Percentiles rank a stretch among this genome's conserved stretches.
Evolutionary conservation across 306 rosid genomes (phyloP).

Genomic region (Astragalus glycyphyllos): DNA sequence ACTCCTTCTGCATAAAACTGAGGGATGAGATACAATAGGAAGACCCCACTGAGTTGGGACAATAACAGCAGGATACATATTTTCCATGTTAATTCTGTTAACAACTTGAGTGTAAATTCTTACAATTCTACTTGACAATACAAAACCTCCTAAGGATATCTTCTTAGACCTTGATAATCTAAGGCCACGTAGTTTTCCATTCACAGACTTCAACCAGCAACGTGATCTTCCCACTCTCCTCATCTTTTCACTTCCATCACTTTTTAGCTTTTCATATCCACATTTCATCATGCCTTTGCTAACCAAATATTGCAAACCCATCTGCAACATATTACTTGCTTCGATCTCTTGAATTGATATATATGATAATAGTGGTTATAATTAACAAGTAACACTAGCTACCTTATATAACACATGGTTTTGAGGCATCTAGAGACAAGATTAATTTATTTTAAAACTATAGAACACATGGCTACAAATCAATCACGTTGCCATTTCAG

Average conservation of each 20-base stretch:
- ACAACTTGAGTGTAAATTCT: constrained; percentile 57
- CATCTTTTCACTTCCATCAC: constrained; percentile 43
- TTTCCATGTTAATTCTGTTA: constrained; percentile 53
- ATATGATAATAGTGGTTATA: background rate
- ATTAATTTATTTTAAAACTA: constrained; percentile 37
- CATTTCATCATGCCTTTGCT: constrained; percentile 46
- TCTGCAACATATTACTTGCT: constrained; percentile 28
- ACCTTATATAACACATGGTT: constrained; percentile 53
- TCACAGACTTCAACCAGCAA: constrained; percentile 64
- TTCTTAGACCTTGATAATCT: constrained; percentile 56
- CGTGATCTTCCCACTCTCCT: constrained; percentile 48
- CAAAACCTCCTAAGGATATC: constrained; percentile 50
- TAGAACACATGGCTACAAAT: constrained; percentile 61
- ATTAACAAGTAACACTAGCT: constrained; percentile 29
- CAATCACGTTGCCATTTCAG: constrained; percentile 44
- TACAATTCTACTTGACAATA: constrained; percentile 53
- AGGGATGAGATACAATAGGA: constrained; percentile 65
- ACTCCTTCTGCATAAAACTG: constrained; percentile 45
- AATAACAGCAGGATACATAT: constrained; percentile 50
- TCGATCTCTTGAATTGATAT: background rate
- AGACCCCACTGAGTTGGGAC: constrained; percentile 74
- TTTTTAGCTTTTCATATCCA: constrained; percentile 59
- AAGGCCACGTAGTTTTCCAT: constrained; percentile 60
- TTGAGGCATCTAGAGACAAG: constrained; percentile 48
- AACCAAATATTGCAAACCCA: constrained; percentile 53